These are phyloP conservation scores for Davidsoniella eucalypti DNA, from an alignment of 2,329 filamentous ascomycete genomes.

Conservation along the genomic window DNA sequence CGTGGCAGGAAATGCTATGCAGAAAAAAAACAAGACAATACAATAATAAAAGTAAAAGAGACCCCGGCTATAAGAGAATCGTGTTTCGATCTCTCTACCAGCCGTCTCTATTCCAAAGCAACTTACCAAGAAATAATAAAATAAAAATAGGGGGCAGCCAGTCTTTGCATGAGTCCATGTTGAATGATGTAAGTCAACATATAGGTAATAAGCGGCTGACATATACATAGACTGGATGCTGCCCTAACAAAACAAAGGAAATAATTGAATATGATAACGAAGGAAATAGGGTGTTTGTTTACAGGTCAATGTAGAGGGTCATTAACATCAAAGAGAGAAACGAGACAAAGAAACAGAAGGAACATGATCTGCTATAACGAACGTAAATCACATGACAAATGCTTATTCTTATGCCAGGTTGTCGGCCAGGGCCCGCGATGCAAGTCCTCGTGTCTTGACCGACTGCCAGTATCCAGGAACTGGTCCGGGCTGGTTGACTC, in stretches of 20 bases:
- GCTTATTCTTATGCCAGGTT: background rate
- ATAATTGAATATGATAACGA: background rate
- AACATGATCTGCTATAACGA: background rate
- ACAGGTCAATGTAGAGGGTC: background rate
- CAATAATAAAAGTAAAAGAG: too few species aligned
- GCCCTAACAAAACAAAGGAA: background rate
- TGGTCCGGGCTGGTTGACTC: conserved; percentile 63
- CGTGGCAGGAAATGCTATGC: too few species aligned
- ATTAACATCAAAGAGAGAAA: background rate
- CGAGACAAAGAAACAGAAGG: conserved; percentile 1
- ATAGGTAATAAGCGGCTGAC: too few species aligned
- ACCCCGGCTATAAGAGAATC: too few species aligned
- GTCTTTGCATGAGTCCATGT: too few species aligned
- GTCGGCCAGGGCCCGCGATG: conserved; percentile 6
- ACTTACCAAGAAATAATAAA: too few species aligned
- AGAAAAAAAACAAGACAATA: too few species aligned
- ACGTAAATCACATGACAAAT: background rate
- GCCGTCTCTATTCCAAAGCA: too few species aligned
- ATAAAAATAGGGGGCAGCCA: too few species aligned
- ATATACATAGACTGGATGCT: too few species aligned
- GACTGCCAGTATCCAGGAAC: conserved; percentile 47
- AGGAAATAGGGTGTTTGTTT: background rate
- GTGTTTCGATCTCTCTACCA: too few species aligned
- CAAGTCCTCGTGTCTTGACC: conserved; percentile 4
- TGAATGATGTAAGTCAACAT: too few species aligned